Evolutionary conservation across 768 basidiomycete genomes (phyloP).

Genomic region (Chlorophyllum brunneum): DNA sequence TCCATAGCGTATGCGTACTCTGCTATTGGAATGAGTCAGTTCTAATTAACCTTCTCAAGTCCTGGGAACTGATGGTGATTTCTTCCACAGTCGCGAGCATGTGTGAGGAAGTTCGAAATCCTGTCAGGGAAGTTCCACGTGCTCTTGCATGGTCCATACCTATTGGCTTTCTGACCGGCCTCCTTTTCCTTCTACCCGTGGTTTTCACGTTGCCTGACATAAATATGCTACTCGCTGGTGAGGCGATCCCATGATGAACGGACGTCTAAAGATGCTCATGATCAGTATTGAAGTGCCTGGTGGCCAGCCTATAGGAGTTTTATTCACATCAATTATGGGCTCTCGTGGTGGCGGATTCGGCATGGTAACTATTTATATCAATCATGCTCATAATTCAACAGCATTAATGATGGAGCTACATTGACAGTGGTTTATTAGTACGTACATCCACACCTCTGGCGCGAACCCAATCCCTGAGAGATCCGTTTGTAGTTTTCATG

Average conservation of each 20-base stretch:
- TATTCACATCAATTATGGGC: slow-evolving; percentile 62
- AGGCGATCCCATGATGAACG: slow-evolving; percentile 7
- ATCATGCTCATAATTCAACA: slow-evolving; percentile 2
- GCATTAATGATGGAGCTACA: slow-evolving; percentile 19
- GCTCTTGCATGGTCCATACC: slow-evolving; percentile 54
- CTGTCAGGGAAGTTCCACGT: slow-evolving; percentile 47
- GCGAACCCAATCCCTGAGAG: neutral
- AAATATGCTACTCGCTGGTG: slow-evolving; percentile 46
- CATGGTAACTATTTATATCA: slow-evolving; percentile 33
- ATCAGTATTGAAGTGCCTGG: slow-evolving; percentile 37
- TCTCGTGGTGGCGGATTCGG: slow-evolving; percentile 60
- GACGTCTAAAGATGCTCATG: slow-evolving; percentile 7
- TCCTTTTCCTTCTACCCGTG: slow-evolving; percentile 58
- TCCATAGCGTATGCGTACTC: slow-evolving; percentile 47
- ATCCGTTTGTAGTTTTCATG: slow-evolving; percentile 38
- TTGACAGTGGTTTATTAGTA: slow-evolving; percentile 17
- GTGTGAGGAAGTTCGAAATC: slow-evolving; percentile 65
- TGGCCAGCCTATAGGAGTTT: slow-evolving; percentile 60
- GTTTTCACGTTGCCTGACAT: slow-evolving; percentile 64
- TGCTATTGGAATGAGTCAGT: slow-evolving; percentile 59
- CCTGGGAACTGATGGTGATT: neutral
- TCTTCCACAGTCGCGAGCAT: slow-evolving; percentile 49
- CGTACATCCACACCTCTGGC: neutral
- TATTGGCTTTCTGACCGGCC: slow-evolving; percentile 45
- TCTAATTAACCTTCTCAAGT: neutral